Evolutionary conservation across 345 rosid species (phyloP).

Genomic region (Dovyalis caffra): DNA sequence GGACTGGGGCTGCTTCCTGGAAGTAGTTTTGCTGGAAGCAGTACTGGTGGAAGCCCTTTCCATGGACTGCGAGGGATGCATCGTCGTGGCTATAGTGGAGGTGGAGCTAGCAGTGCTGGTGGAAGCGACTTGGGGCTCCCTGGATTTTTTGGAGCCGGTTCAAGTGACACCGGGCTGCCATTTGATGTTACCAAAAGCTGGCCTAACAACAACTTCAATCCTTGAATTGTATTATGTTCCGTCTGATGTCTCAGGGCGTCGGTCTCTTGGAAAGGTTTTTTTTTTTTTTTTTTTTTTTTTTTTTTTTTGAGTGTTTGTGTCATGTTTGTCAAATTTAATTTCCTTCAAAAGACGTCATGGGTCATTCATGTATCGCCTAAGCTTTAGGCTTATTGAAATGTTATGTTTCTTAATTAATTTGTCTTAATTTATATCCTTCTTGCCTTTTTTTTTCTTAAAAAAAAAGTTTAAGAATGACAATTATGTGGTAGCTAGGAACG

Average conservation of each 20-base stretch:
- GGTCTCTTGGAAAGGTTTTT: too few species aligned
- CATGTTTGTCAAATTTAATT: neutral
- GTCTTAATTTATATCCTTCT: neutral
- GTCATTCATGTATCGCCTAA: neutral
- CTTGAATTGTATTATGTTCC: neutral
- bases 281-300: too few species aligned
- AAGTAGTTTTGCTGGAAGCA: neutral
- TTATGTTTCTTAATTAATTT: neutral
- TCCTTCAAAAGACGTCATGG: neutral
- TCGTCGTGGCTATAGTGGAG: neutral
- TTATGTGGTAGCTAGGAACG: too few species aligned
- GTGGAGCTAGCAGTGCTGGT: neutral
- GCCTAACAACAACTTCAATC: neutral
- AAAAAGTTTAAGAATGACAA: neutral
- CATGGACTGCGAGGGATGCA: neutral
- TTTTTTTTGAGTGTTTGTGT: too few species aligned
- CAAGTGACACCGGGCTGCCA: neutral
- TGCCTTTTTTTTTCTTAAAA: neutral
- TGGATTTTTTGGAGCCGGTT: neutral
- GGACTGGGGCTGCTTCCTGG: neutral
- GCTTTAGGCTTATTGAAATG: neutral
- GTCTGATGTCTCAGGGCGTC: too few species aligned
- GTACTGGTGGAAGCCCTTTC: neutral
- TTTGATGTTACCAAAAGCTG: slow-evolving; percentile 1
- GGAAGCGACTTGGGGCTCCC: neutral